phyloP scores from a whole-genome alignment of 2,329 filamentous ascomycete species.

The Pleoardoris graminearum region DNA sequence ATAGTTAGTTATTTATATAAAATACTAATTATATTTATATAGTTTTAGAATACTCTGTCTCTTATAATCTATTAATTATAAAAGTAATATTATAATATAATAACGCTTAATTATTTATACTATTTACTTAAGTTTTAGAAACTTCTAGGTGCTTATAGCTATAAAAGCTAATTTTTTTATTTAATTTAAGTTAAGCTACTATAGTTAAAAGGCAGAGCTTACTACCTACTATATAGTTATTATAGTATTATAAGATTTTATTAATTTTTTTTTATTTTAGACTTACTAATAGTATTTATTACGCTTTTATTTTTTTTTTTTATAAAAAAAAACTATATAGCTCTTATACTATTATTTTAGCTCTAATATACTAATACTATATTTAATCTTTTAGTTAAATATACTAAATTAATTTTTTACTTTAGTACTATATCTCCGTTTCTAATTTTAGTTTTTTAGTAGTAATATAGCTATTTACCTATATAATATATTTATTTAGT shows the following conservation, averaged over 20 bases:
- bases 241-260: not conserved
- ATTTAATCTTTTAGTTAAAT: conserved; percentile 2
- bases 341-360: conserved; percentile 11
- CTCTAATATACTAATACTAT: conserved; percentile 6
- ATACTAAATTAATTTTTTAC: conserved; percentile 9
- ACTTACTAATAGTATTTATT: conserved; percentile 10
- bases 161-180: conserved; percentile 1
- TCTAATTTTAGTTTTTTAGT: conserved; percentile 2
- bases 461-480: not conserved
- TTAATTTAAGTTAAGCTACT: not conserved
- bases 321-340: conserved; percentile 9
- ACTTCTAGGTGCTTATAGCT: not conserved
- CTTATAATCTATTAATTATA: conserved; percentile 10
- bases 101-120: not conserved
- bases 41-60: conserved; percentile 10
- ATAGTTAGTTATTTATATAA: conserved; percentile 1
- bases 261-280: not conserved
- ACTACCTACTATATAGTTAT: not conserved
- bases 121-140: not conserved
- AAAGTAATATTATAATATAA: conserved; percentile 16
- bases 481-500: conserved; percentile 9
- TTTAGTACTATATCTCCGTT: not conserved
- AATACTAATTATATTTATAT: not conserved
- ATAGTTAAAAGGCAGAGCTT: conserved; percentile 5
- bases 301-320: conserved; percentile 3